A percentile compares a stretch with the other conserved stretches of the same genome.
Evolutionary conservation across 2,329 filamentous ascomycete species (phyloP).

Genomic region (Exutisphaerella laricina): DNA sequence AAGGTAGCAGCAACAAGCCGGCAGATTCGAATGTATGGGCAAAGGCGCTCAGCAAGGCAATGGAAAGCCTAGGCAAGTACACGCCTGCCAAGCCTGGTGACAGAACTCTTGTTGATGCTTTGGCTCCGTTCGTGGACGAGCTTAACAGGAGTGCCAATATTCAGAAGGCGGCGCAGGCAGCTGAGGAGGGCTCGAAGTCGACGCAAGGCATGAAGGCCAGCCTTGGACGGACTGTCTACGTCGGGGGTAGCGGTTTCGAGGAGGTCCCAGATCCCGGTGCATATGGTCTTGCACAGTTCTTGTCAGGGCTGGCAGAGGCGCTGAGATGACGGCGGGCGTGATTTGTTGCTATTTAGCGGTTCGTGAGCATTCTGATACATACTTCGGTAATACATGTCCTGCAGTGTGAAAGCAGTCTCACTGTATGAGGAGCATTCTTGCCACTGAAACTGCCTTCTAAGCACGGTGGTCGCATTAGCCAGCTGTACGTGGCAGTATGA

Average conservation of each 20-base stretch:
- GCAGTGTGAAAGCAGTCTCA: no score
- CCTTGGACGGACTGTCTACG: slow-evolving; percentile 75
- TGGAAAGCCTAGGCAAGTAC: slow-evolving; percentile 68
- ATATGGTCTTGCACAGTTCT: slow-evolving; percentile 76
- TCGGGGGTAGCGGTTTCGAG: slow-evolving; percentile 68
- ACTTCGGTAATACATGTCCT: slow-evolving; percentile 17
- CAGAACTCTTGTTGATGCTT: slow-evolving; percentile 81
- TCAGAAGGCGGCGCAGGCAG: slow-evolving; percentile 67
- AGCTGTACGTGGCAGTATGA: not conserved
- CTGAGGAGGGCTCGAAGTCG: slow-evolving; percentile 67
- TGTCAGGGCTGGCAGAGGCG: slow-evolving; percentile 65
- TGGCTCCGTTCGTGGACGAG: slow-evolving; percentile 77
- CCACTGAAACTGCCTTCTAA: no score
- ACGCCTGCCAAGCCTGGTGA: slow-evolving; percentile 88
- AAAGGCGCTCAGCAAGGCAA: slow-evolving; percentile 64
- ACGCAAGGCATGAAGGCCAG: slow-evolving; percentile 92
- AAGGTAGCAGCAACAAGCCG: slow-evolving; percentile 35
- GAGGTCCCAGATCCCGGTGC: slow-evolving; percentile 69
- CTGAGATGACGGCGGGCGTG: slow-evolving; percentile 28
- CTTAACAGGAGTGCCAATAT: slow-evolving; percentile 62
- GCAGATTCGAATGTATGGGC: slow-evolving; percentile 52
- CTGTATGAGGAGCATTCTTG: no score
- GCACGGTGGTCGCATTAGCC: slow-evolving; percentile 3
- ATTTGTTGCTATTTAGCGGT: not conserved
- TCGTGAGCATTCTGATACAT: slow-evolving; percentile 9